phyloP scores from a whole-genome alignment of 2,329 filamentous ascomycete genomes.

The Calonectria pteridis region DNA sequence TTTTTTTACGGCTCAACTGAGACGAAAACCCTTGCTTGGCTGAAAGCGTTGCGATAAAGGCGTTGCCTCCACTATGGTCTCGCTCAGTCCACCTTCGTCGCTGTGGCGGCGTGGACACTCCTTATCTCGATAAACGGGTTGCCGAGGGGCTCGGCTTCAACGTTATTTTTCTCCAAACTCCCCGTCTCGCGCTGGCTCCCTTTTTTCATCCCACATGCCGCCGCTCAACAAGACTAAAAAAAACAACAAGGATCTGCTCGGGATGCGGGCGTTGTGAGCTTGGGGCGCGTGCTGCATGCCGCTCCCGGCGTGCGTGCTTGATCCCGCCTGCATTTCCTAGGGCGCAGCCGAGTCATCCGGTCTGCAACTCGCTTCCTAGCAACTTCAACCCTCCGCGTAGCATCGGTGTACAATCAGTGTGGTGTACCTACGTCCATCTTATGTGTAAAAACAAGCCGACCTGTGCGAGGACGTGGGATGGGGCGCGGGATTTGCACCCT shows the following conservation, averaged over 20 bases:
- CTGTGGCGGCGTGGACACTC: neutral
- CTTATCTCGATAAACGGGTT: conserved; percentile 3
- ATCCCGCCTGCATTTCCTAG: neutral
- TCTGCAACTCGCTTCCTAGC: neutral
- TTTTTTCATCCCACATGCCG: conserved; percentile 4
- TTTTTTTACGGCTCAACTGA: neutral
- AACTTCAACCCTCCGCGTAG: neutral
- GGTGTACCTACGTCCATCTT: conserved; percentile 9
- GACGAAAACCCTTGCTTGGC: conserved; percentile 12
- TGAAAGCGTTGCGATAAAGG: neutral
- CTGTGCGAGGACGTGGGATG: neutral
- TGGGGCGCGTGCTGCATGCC: neutral
- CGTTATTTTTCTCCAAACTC: neutral
- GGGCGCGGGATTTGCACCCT: conserved; percentile 13
- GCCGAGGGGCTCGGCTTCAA: neutral
- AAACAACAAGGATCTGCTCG: neutral
- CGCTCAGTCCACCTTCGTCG: neutral
- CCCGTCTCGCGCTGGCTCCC: neutral
- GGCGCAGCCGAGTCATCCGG: conserved; percentile 11
- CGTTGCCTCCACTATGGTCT: neutral
- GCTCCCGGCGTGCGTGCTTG: neutral
- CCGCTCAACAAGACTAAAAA: neutral
- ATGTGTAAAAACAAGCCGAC: neutral
- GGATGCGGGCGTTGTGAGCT: neutral
- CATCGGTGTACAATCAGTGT: neutral